A percentile compares a stretch with the other conserved stretches of the same genome.
phyloP scores from a whole-genome alignment of 2,329 filamentous ascomycete genomes.

The Rhexocercosporidium sp. region DNA sequence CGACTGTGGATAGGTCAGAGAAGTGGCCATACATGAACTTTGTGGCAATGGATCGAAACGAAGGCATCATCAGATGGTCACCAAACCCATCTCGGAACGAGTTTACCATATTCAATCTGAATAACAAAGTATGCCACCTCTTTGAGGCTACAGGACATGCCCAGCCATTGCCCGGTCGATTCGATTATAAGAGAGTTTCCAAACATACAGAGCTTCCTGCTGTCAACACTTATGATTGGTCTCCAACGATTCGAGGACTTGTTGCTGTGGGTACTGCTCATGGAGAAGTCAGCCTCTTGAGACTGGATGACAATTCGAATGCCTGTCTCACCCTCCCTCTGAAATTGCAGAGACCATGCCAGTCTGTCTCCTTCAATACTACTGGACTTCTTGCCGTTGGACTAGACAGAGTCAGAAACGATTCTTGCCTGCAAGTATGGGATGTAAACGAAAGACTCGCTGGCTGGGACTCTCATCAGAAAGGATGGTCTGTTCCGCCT shows the following conservation, averaged over 20 bases:
- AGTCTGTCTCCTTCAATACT: slow-evolving; percentile 80
- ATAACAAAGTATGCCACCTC: slow-evolving; percentile 66
- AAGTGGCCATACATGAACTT: not conserved
- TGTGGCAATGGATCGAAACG: slow-evolving; percentile 41
- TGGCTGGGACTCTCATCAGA: slow-evolving; percentile 51
- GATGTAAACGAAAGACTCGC: slow-evolving; percentile 69
- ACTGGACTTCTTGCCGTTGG: slow-evolving; percentile 76
- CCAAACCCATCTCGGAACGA: slow-evolving; percentile 62
- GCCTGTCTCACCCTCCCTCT: slow-evolving; percentile 69
- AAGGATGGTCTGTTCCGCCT: slow-evolving; percentile 48
- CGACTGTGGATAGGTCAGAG: not conserved
- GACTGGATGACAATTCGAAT: slow-evolving; percentile 73
- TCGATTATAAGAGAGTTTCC: slow-evolving; percentile 62
- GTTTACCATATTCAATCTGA: slow-evolving; percentile 69
- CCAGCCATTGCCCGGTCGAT: slow-evolving; percentile 51
- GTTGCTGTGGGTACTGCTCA: slow-evolving; percentile 77
- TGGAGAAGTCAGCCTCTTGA: slow-evolving; percentile 76
- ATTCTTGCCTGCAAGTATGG: slow-evolving; percentile 83
- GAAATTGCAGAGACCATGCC: slow-evolving; percentile 78
- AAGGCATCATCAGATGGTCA: slow-evolving; percentile 70
- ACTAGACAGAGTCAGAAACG: slow-evolving; percentile 80
- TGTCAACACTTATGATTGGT: slow-evolving; percentile 71
- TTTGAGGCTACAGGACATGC: slow-evolving; percentile 67
- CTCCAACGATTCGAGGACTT: slow-evolving; percentile 64
- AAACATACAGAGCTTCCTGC: slow-evolving; percentile 68